phyloP scores from a whole-genome alignment of 148 eudicot species.

The Rhododendron simsii region DNA sequence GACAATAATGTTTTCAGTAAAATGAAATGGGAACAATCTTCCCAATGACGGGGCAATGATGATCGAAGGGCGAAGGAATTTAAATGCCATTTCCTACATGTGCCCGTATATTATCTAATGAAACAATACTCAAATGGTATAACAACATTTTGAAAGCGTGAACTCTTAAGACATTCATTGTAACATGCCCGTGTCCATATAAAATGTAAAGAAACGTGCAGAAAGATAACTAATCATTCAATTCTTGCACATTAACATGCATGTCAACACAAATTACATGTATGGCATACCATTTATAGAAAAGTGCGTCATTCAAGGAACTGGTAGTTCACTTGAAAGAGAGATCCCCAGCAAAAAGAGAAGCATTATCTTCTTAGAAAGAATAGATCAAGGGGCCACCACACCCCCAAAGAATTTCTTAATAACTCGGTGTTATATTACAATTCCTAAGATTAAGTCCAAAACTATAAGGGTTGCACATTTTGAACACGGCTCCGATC shows the following conservation, averaged over 20 bases:
- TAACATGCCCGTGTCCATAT: neutral
- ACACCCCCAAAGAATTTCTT: neutral
- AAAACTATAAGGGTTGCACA: neutral
- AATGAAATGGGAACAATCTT: constrained; percentile 1
- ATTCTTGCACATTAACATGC: neutral
- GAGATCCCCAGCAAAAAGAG: neutral
- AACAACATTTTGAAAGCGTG: neutral
- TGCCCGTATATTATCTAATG: neutral
- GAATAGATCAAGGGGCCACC: neutral
- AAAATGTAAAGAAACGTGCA: neutral
- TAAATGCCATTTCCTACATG: neutral
- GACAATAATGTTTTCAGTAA: neutral
- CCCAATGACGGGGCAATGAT: neutral
- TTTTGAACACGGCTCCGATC: too few relatives aligned
- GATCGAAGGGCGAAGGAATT: neutral
- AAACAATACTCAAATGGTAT: neutral
- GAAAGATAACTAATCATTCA: neutral
- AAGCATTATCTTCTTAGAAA: neutral
- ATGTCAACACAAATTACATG: neutral
- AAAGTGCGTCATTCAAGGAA: neutral
- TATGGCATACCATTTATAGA: neutral
- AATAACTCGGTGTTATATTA: neutral
- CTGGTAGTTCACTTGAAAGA: neutral
- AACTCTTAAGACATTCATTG: neutral
- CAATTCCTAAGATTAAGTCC: neutral